A percentile compares a stretch with the other conserved stretches of the same genome.
phyloP scores from a whole-genome alignment of 805 yeast species.

The Candida orba region DNA sequence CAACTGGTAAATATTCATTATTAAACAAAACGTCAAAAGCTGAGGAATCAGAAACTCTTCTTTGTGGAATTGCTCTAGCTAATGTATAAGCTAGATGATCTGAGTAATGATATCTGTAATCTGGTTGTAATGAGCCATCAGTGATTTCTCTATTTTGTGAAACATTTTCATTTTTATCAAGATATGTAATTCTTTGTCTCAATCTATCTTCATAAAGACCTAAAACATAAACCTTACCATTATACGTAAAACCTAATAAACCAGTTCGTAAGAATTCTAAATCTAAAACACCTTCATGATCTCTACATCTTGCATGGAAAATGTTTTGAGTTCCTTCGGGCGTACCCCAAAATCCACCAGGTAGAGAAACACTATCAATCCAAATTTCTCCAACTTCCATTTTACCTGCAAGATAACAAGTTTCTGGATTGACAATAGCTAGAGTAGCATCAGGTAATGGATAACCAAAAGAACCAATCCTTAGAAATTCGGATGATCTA shows the following conservation, averaged over 20 bases:
- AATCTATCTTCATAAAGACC: constrained; percentile 91
- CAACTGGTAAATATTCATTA: constrained; percentile 70
- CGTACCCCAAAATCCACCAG: constrained; percentile 83
- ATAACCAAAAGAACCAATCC: constrained; percentile 89
- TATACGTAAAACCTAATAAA: constrained; percentile 76
- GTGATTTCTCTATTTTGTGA: constrained; percentile 17
- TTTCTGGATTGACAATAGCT: constrained; percentile 93
- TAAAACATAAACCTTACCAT: constrained; percentile 81
- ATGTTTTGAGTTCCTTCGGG: constrained; percentile 62
- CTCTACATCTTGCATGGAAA: constrained; percentile 76
- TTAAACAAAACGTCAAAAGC: constrained; percentile 80
- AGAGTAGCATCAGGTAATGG: constrained; percentile 92
- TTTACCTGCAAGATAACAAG: constrained; percentile 61
- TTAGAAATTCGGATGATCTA: constrained; percentile 39
- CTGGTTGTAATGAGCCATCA: constrained; percentile 11
- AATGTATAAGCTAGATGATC: constrained; percentile 82
- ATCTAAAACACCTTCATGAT: constrained; percentile 61
- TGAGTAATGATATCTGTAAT: constrained; percentile 66
- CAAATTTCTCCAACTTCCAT: constrained; percentile 92
- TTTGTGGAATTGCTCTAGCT: constrained; percentile 57
- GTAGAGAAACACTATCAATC: constrained; percentile 90
- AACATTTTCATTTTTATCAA: constrained; percentile 30
- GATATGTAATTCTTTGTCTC: constrained; percentile 66
- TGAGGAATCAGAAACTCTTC: constrained; percentile 81
- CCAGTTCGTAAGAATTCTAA: constrained; percentile 87